Conservation (phyloP, 495 filamentous ascomycete species). For the Neurospora tetrasperma region DNA sequence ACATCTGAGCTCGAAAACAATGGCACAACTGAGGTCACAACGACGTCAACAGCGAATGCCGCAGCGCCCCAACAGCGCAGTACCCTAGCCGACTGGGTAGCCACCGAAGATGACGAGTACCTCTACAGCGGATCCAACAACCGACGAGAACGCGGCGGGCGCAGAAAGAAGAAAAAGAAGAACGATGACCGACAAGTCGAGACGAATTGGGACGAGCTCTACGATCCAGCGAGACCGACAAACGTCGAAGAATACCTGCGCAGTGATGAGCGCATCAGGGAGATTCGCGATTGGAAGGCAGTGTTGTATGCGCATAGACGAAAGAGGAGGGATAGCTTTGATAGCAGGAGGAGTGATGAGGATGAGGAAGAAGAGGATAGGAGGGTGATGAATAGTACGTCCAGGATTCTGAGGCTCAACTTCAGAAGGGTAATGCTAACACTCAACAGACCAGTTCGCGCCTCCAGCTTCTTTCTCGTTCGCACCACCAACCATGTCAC, state of each 20-base stretch:
- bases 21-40: conserved; percentile 1
- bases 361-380: conserved; percentile 44
- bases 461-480: conserved; percentile 59
- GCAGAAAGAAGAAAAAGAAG: conserved; percentile 73
- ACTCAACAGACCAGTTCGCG: conserved; percentile 52
- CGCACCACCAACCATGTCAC: conserved; percentile 55
- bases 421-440: conserved; percentile 11
- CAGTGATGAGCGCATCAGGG: conserved; percentile 72
- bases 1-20: neutral
- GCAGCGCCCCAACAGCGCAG: conserved; percentile 48
- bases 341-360: conserved; percentile 37
- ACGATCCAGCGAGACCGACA: conserved; percentile 76
- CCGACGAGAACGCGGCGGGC: conserved; percentile 49
- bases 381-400: conserved; percentile 42
- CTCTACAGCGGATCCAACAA: conserved; percentile 27
- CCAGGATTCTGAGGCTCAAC: neutral
- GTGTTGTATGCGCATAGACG: conserved; percentile 68
- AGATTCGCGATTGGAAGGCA: conserved; percentile 83
- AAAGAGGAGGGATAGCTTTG: conserved; percentile 31
- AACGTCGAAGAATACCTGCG: conserved; percentile 78
- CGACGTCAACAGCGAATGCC: conserved; percentile 3
- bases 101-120: conserved; percentile 56
- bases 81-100: conserved; percentile 77
- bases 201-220: conserved; percentile 89
- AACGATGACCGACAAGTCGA: conserved; percentile 46